These are phyloP conservation scores for Aspergillus eucalypticola DNA, from an alignment of 2,329 filamentous ascomycete species.

Conservation along the genomic window DNA sequence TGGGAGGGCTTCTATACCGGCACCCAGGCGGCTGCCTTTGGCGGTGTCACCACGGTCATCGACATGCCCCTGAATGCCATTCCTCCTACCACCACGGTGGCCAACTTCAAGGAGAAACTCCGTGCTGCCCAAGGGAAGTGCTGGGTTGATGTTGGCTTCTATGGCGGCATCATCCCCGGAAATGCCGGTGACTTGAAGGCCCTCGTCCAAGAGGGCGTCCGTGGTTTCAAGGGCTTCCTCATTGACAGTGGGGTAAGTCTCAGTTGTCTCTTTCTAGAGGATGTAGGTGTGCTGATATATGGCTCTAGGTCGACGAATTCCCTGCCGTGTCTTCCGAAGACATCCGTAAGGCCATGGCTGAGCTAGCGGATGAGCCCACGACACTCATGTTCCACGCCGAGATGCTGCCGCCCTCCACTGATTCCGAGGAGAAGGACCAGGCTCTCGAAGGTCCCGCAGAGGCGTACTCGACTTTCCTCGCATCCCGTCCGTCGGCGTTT, in stretches of 20 bases:
- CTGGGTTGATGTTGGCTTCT: constrained; percentile 99
- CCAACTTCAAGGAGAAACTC: constrained; percentile 80
- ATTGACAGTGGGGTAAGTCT: constrained; percentile 87
- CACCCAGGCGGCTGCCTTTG: constrained; percentile 88
- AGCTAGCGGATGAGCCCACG: constrained; percentile 76
- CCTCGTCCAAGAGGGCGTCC: constrained; percentile 79
- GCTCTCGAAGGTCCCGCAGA: constrained; percentile 71
- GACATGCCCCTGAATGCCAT: constrained; percentile 99
- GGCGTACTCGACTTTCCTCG: constrained; percentile 85
- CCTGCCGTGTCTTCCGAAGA: constrained; percentile 82
- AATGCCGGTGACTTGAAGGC: constrained; percentile 78
- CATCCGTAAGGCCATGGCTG: constrained; percentile 75
- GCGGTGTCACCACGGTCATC: constrained; percentile 92
- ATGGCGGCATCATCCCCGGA: constrained; percentile 89
- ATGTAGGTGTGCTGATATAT: constrained; percentile 14
- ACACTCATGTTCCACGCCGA: constrained; percentile 99
- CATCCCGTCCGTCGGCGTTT: constrained; percentile 83
- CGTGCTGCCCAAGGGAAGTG: constrained; percentile 81
- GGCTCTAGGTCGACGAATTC: constrained; percentile 81
- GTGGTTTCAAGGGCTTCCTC: constrained; percentile 96
- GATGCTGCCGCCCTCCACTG: constrained; percentile 86
- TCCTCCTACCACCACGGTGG: constrained; percentile 88
- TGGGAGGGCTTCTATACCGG: constrained; percentile 98
- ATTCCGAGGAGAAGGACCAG: constrained; percentile 70
- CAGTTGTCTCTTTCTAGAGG: background rate